phyloP scores from a whole-genome alignment of 2,329 filamentous ascomycete species.

The Colletotrichum tropicale region DNA sequence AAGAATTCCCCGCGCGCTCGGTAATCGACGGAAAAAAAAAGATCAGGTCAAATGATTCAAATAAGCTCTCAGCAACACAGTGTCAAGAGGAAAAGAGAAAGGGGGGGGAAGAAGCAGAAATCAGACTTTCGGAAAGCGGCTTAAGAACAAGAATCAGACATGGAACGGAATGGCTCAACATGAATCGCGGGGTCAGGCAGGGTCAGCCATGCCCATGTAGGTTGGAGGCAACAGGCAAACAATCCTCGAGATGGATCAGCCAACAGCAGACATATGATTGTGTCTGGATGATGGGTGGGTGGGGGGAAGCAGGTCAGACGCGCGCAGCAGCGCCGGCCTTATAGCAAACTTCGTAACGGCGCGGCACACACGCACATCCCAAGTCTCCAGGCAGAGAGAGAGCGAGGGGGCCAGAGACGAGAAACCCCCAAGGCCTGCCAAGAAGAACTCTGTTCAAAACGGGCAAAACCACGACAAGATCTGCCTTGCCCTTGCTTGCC shows the following conservation, averaged over 20 bases:
- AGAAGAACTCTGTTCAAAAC: not conserved
- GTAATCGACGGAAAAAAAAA: not conserved
- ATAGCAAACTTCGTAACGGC: not conserved
- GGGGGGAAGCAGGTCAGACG: not conserved
- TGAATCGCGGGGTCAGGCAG: conserved; percentile 10
- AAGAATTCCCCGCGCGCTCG: not conserved
- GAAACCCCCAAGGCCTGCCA: not conserved
- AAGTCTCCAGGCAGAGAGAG: not conserved
- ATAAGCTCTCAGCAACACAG: not conserved
- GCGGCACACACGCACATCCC: not conserved
- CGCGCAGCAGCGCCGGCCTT: not conserved
- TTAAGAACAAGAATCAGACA: not conserved
- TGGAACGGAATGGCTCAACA: not conserved
- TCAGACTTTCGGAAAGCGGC: not conserved
- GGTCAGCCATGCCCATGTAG: not conserved
- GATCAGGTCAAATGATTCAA: not conserved
- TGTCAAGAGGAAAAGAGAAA: not conserved
- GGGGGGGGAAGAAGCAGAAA: not conserved
- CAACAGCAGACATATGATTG: not conserved
- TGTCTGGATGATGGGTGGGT: not conserved
- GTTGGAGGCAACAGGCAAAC: not conserved
- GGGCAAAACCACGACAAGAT: not conserved
- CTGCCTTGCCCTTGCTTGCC: not conserved
- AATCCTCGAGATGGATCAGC: not conserved
- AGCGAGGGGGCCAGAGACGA: not conserved